Conservation (phyloP, 768 basidiomycete species). For the Tylopilus balloui region DNA sequence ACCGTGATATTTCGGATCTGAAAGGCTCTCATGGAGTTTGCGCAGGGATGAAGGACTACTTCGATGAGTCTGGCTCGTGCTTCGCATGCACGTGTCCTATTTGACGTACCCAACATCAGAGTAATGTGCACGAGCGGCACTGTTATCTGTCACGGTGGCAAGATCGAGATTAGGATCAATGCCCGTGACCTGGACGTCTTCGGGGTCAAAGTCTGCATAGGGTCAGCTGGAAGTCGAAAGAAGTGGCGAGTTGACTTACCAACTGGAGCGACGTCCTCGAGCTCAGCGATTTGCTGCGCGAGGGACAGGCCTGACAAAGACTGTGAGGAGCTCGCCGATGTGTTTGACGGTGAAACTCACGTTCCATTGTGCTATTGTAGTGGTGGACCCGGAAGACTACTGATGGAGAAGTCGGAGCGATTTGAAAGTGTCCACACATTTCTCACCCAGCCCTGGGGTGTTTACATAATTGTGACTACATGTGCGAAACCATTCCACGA, state of each 20-base stretch:
- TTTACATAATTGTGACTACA: constrained; percentile 34
- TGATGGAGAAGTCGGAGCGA: neutral
- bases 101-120: constrained; percentile 70
- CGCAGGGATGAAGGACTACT: constrained; percentile 66
- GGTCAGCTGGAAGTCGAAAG: constrained; percentile 8
- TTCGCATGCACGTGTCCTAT: constrained; percentile 20
- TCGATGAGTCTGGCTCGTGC: constrained; percentile 1
- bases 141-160: constrained; percentile 29
- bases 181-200: constrained; percentile 50
- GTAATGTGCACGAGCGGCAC: constrained; percentile 68
- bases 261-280: constrained; percentile 64
- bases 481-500: constrained; percentile 15
- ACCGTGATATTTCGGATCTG: constrained; percentile 79
- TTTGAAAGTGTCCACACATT: neutral
- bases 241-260: constrained; percentile 42
- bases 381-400: neutral
- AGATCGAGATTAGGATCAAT: constrained; percentile 37
- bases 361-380: constrained; percentile 20
- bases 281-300: constrained; percentile 76
- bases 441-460: constrained; percentile 6
- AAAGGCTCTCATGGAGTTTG: constrained; percentile 56
- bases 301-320: constrained; percentile 47
- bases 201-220: constrained; percentile 66
- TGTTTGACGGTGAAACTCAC: constrained; percentile 18
- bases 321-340: constrained; percentile 4